Evolutionary conservation across 2,329 filamentous ascomycete genomes (phyloP), one percentile per base, ranked within the genome.

Genomic region (Coniella lustricola): DNA sequence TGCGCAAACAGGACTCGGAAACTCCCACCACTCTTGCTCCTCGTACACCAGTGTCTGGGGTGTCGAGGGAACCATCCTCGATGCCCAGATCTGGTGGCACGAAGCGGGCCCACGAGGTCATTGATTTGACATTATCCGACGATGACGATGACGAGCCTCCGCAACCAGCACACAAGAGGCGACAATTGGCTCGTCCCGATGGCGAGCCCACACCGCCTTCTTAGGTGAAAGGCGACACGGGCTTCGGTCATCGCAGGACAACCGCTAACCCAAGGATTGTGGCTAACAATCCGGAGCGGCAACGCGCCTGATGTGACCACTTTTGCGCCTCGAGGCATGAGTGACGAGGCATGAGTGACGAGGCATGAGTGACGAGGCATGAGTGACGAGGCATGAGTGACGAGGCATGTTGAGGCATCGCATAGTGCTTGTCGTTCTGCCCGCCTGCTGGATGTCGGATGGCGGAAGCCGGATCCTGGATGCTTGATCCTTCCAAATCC

Each of bases 51-150:
- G 61, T 57, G 10, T 65, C 63, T 33, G 62, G 62, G 18, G 58
- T 60, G 36, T 71, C 70, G 2, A 59, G 60, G 14, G 68, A 68
- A 16, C 61, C 62, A 40, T 65, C 68, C 2, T 62, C 66, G 14
- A 59, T 64, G 25, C 63, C 68, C 1, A 64, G 68, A 34, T 54
- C 59, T 57, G 64, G 36, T 18, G 65, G 70, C 53, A 61, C 60
- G 47, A 80, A 81, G 60, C 70, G 77, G 18, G 67, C 71, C 1
- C 65, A 68, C 3, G 71, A 76, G 38, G 72, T 82, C 2, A 81
- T 82, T 52, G 79, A 82, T 56, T 62, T 83, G 53, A 82, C 79
- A 1, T 60, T 78, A 7, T 78, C 74, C 41, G 76, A 79, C 46
- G 75, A 79, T 38, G 74, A 77, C 34, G 74, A 77, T 36, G 72